phyloP scores from a whole-genome alignment of 1,139 yeast genomes.

The Candida sp. region DNA sequence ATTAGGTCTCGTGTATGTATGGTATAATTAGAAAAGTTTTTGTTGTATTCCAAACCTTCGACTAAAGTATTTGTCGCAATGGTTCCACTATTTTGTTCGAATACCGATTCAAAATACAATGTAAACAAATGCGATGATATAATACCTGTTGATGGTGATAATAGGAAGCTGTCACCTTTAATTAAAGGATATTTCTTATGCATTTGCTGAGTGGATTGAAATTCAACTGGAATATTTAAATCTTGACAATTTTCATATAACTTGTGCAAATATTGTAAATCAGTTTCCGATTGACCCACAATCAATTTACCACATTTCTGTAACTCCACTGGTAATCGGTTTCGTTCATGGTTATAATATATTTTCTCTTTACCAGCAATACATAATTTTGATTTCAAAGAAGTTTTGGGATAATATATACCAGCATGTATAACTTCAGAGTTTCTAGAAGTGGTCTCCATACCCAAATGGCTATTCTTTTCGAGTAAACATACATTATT shows the following conservation, averaged over 20 bases:
- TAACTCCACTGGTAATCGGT: constrained; percentile 48
- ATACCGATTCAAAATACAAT: constrained; percentile 51
- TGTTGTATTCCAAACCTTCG: constrained; percentile 30
- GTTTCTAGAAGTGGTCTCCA: constrained; percentile 82
- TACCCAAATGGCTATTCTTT: constrained; percentile 60
- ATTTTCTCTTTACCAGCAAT: constrained; percentile 69
- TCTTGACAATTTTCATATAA: constrained; percentile 50
- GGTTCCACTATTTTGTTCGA: constrained; percentile 59
- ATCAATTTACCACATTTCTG: constrained; percentile 82
- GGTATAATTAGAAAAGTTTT: constrained; percentile 18
- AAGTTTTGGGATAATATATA: constrained; percentile 67
- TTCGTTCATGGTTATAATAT: constrained; percentile 46
- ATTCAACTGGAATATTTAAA: constrained; percentile 57
- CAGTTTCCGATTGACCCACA: constrained; percentile 72
- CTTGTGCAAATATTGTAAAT: constrained; percentile 54
- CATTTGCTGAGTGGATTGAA: constrained; percentile 46
- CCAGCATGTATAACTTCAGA: constrained; percentile 96
- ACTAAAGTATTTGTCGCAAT: constrained; percentile 63
- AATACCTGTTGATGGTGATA: constrained; percentile 75
- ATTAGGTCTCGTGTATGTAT: constrained; percentile 26
- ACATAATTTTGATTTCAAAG: constrained; percentile 68
- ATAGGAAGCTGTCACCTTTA: constrained; percentile 33
- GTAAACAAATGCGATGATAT: constrained; percentile 79
- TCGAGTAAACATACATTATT: constrained; percentile 65
- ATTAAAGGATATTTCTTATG: constrained; percentile 60